Conservation (phyloP, 2,329 filamentous ascomycete species). For the Westerdykella aurantiaca region DNA sequence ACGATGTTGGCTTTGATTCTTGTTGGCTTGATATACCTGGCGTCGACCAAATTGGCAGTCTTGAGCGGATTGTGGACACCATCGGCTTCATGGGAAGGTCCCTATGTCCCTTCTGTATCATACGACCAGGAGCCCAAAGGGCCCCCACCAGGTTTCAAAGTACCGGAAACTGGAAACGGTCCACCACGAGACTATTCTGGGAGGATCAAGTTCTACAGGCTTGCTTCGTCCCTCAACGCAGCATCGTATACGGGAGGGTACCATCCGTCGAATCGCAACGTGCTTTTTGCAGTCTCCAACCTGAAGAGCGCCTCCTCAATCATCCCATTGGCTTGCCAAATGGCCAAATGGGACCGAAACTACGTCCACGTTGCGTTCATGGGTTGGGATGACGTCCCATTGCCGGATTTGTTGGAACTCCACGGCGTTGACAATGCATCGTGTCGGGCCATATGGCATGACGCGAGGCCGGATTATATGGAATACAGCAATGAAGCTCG, state of each 20-base stretch:
- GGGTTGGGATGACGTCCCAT: slow-evolving; percentile 62
- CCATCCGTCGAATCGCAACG: slow-evolving; percentile 56
- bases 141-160: slow-evolving; percentile 20
- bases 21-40: slow-evolving; percentile 54
- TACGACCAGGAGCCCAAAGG: slow-evolving; percentile 22
- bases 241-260: slow-evolving; percentile 52
- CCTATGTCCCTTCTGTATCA: slow-evolving; percentile 1
- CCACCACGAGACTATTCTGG: slow-evolving; percentile 54
- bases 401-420: slow-evolving; percentile 64
- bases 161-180: slow-evolving; percentile 12
- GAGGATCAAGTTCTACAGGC: slow-evolving; percentile 60
- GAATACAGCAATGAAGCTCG: slow-evolving; percentile 63
- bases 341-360: slow-evolving; percentile 64
- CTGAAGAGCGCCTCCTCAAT: slow-evolving; percentile 66
- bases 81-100: slow-evolving; percentile 3
- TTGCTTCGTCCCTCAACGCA: slow-evolving; percentile 59
- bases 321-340: slow-evolving; percentile 79
- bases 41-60: neutral
- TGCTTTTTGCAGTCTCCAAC: slow-evolving; percentile 73
- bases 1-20: slow-evolving; percentile 34
- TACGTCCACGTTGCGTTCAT: slow-evolving; percentile 78
- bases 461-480: slow-evolving; percentile 73
- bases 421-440: slow-evolving; percentile 66
- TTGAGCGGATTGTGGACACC: neutral
- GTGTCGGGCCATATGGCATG: slow-evolving; percentile 63